Base-by-base conservation (phyloP, 306 rosid species). In the Sindora glabra region DNA sequence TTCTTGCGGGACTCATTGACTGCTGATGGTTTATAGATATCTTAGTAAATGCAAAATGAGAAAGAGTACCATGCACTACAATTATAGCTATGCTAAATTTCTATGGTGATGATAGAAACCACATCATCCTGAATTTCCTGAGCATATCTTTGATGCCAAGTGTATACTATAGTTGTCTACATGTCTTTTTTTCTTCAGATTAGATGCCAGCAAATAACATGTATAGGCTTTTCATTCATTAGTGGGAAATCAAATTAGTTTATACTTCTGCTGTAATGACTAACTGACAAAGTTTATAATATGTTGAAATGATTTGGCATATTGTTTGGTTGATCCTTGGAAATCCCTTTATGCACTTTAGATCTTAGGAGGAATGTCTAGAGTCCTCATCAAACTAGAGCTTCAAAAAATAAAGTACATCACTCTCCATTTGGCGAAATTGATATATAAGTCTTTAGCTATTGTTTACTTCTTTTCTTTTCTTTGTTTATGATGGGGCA, bases 351-450 rank as follows among this genome's bases (percentile, higher is more conserved):
- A 65, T 56, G 50, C 51, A 67, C 50, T 79, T 74, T 65, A 94
- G 99, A 84, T 33, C 82, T 89, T 73, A 79, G 64, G 66, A 81
- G 87, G 81, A 80, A 76, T 76, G 77, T 77, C 51, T 71, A 77
- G 36, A 77, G 78, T 68, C 79, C 79, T 62, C 56, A 57, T 59
- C 83, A 78, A 62, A 74, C 81, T 21, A 82, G 77, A 68, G 56
- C 84, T 42, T 81, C 86, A 25, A 62, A 61, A 52, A 78, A 79
- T 66, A 77, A 82, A 38, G 94, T 84, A 67, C 72, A 81, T 66
- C 16, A 41, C 63, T 3, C 54, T 56, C 60, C 71, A 27, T 70
- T 56, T 81, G 44, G 63, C 63, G 39, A 60, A 51, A 3, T 38
- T 30, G 74, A 32, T 55, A 46, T 30, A n/a, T n/a, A 21, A 23